Evolutionary conservation across 345 rosid species (phyloP), one percentile per base, ranked within the genome.

Genomic region (Schrenkiella parvula): DNA sequence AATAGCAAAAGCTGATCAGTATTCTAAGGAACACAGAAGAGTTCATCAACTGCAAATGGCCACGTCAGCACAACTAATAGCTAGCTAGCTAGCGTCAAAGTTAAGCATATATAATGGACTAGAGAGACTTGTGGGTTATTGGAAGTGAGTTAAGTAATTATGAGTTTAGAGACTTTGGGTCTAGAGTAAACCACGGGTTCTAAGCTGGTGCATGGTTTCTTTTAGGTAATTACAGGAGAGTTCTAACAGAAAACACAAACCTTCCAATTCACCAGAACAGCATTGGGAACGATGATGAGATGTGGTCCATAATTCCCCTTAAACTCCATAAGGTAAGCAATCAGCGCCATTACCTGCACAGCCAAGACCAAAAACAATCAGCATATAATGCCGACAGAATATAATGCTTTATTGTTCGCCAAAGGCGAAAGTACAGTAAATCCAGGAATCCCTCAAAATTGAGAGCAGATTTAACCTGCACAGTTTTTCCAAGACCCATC

Each of bases 401-500:
- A 74, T 50, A 43, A 15, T 56, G 63, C 41, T 13, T 64, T 35
- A 56, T 35, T 73, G 53, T 72, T 70, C 31, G 54, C 29, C 15
- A 44, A 60, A 60, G 52, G 41, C 9, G 1, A 55, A 32, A 64
- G 38, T 43, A 60, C 38, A 69, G 21, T 34, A 18, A 74, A 68
- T 48, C 26, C 51, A 48, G 52, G 41, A 55, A 54, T 35, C 29
- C 70, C 54, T 35, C 59, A 60, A 64, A 72, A 67, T 1, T 46
- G 52, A 35, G 60, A 53, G 44, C 35, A 68, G 47, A 73, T 52
- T 23, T 78, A 59, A 92, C 99, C 99, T 95, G 99, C 54, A 95
- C 99, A 67, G 99, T 95, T 87, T 95, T 95, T 57, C 99, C 99
- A 73, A 95, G 98, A 72, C 99, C 99, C 99, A 95, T 95, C 85